Evolutionary conservation across 148 eudicot genomes (phyloP), one percentile per base, ranked within the genome.

Genomic region (Rhododendron ovatum): DNA sequence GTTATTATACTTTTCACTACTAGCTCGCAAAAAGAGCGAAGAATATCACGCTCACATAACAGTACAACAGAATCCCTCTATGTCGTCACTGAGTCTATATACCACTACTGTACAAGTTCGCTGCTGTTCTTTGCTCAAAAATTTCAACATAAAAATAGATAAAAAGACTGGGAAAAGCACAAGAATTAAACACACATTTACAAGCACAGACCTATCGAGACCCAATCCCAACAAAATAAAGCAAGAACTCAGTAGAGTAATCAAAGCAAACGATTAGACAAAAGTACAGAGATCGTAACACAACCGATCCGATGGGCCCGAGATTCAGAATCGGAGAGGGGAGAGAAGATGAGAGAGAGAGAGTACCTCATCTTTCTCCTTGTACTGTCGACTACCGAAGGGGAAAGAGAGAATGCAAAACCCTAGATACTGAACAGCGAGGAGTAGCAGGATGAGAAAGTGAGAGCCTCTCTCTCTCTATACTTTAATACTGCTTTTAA

Each of bases 321-420:
- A 59, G 17, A 26, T 12, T 18, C 2, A 1, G 17, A 80, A 30
- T 26, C 57, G 22, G 26, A 39, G 13, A 10, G 6, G 18, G 28
- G 35, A 69, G 35, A 67, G 74, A 30, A 26, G 61, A 77, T 30
- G 26, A 7, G 50, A 47, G 26, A 86, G 77, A 81, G 57, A 81
- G 80, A 80, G 20, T 53, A 86, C 88, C 88, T 86, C 88, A 86
- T 86, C 53, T 81, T 86, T 35, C 1, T 47, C n/a, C 30, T 53
- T 11, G 63, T 51, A 26, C 12, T 26, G 63, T 55, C 1, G 61
- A 13, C 43, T 33, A 26, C 15, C 39, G 33, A 86, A 80, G 48
- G n/a, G 78, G 67, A 73, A 37, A 11, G 74, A 26, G 61, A 55
- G 18, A 43, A 13, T 39, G 37, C 45, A 30, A 69, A 69, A 69